Base-by-base conservation (phyloP, 768 basidiomycete genomes). In the Suillus variegatus region DNA sequence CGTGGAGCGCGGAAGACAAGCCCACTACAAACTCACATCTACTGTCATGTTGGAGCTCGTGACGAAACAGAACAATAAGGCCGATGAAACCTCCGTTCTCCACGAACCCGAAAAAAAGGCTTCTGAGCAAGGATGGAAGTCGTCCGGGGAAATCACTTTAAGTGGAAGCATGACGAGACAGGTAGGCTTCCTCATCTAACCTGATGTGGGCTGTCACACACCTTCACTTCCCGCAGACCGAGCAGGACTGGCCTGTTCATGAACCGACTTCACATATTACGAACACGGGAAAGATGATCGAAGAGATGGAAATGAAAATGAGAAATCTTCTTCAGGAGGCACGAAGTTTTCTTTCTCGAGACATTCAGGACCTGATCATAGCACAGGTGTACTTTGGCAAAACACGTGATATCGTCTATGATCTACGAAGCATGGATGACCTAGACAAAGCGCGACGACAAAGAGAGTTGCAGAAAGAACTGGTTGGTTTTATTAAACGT, bases 301-400 rank as follows among this genome's bases (percentile, higher is more conserved):
- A 99, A 77, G 97, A 99, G 68, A 96, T 97, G 94, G 97, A 99
- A 79, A 94, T 96, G 76, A 99, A 99, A 82, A 95, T 99, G 94
- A 86, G 97, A 46, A 97, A 97, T 77, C 81, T 95, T 64, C 82
- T 99, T 57, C 92, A 94, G 77, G 94, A 95, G 82, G 93, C 88
- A 65, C 55, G 80, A 47, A 49, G 63, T 51, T 68, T 32, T 64
- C 38, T 60, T 63, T 66, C 32, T 22, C 60, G 7, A 58, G 47
- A 54, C 22, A 47, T 60, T 60, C 25, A 4, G 60, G n/a, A 20
- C 4, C 62, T 76, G 25, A 77, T 54, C 4, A 0, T 28, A 49
- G n/a, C 60, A 54, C 67, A 92, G 90, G 91, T 97, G 16, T 97
- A 96, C 78, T 96, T 96, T 80, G 94, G 95, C 46, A 97, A 99